Percentiles rank a stretch among this genome's conserved stretches.
Conservation (phyloP, 371 early-diverging fungal species). For the Phascolomyces articulosus region DNA sequence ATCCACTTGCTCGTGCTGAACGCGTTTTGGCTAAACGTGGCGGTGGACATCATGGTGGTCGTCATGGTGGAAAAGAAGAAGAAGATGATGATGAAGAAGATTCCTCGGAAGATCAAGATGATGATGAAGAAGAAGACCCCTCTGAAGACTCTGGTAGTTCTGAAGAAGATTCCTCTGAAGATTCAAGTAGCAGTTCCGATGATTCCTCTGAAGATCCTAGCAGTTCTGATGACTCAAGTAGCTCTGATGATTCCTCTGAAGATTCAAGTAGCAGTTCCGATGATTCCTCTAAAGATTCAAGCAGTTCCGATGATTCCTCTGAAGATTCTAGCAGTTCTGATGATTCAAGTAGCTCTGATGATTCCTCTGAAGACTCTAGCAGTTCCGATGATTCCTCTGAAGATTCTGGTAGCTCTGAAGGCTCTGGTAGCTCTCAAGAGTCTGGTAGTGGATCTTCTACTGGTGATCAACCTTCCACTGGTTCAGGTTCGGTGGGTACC, state of each 20-base stretch:
- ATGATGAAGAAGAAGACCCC: background rate
- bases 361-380: background rate
- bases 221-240: too few species aligned
- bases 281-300: background rate
- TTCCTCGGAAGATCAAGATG: background rate
- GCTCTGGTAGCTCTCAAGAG: background rate
- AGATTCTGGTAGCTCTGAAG: background rate
- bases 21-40: slow-evolving; percentile 12
- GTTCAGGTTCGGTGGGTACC: background rate
- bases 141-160: too few species aligned
- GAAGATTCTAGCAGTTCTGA: background rate
- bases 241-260: background rate
- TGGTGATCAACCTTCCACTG: background rate
- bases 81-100: background rate
- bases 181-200: background rate
- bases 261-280: background rate
- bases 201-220: too few species aligned
- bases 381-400: background rate
- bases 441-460: background rate
- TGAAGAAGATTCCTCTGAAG: background rate
- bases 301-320: background rate
- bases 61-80: background rate
- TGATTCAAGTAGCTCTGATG: background rate
- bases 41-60: background rate
- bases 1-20: slow-evolving; percentile 7